Evolutionary conservation across 2,329 filamentous ascomycete genomes (phyloP).

Genomic region (Trichophyton verrucosum): DNA sequence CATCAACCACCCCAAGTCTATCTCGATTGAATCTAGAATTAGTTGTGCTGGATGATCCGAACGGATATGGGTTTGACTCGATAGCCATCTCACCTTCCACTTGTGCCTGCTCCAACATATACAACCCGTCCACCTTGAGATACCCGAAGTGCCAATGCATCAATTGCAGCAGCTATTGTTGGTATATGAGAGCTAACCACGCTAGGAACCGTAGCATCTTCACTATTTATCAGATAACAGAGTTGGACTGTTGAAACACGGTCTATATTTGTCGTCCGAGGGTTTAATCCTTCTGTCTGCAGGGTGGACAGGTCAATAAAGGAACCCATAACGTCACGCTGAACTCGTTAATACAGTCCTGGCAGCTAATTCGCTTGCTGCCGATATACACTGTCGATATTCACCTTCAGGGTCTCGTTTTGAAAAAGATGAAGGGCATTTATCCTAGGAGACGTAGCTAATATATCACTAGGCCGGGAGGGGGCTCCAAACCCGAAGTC

Average conservation of each 20-base stretch:
- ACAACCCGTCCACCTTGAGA: slow-evolving; percentile 25
- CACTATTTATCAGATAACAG: slow-evolving; percentile 28
- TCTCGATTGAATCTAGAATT: neutral
- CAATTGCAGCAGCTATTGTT: slow-evolving; percentile 25
- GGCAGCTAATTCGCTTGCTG: neutral
- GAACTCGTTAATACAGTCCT: neutral
- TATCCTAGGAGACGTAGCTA: too few relatives aligned
- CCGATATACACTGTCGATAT: too few relatives aligned
- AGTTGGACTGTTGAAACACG: slow-evolving; percentile 28
- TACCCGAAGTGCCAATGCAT: slow-evolving; percentile 22
- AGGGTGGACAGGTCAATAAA: slow-evolving; percentile 21
- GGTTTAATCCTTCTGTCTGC: slow-evolving; percentile 30
- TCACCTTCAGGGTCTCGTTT: neutral
- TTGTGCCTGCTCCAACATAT: slow-evolving; percentile 35
- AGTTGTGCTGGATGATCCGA: neutral
- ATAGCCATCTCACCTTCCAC: slow-evolving; percentile 25
- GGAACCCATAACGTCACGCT: neutral
- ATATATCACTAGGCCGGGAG: too few relatives aligned
- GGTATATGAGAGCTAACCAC: slow-evolving; percentile 23
- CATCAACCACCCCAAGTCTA: slow-evolving; percentile 32
- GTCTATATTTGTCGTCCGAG: slow-evolving; percentile 25
- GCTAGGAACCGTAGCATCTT: slow-evolving; percentile 24
- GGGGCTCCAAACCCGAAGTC: too few relatives aligned
- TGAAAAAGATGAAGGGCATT: too few relatives aligned
- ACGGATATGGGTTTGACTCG: neutral